These are phyloP conservation scores for Cladosporium sp. DNA, from an alignment of 2,329 filamentous ascomycete genomes.

Conservation along the genomic window DNA sequence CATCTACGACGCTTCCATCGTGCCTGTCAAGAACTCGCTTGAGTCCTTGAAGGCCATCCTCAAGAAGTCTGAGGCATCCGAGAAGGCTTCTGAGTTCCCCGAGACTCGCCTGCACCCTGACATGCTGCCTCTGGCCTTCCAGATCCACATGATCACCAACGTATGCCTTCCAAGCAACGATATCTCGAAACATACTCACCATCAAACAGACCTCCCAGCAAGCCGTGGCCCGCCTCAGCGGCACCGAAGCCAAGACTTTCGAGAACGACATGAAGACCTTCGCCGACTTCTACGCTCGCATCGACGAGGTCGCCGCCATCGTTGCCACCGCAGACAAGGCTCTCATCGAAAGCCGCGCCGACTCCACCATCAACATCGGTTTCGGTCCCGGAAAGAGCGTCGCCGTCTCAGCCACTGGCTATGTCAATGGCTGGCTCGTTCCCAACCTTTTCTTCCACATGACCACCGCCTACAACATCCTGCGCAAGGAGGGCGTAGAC, in stretches of 20 bases:
- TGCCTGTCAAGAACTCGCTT: conserved; percentile 8
- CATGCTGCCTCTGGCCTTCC: conserved; percentile 10
- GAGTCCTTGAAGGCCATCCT: conserved; percentile 10
- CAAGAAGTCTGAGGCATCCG: conserved; percentile 5
- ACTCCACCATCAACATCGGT: conserved; percentile 11
- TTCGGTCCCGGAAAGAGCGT: conserved; percentile 10
- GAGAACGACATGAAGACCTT: conserved; percentile 48
- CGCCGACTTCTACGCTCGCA: conserved; percentile 45
- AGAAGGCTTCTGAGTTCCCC: conserved; percentile 1
- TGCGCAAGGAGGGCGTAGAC: conserved; percentile 57
- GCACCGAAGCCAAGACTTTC: conserved; percentile 2
- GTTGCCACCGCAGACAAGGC: conserved; percentile 42
- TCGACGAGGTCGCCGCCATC: conserved; percentile 45
- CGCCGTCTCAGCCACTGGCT: conserved; percentile 43
- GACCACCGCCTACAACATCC: conserved; percentile 56
- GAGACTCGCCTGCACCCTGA: conserved; percentile 6
- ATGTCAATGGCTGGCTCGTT: conserved; percentile 46
- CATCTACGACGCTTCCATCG: conserved; percentile 9
- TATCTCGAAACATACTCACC: not conserved
- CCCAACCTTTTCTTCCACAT: conserved; percentile 65
- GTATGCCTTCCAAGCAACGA: not conserved
- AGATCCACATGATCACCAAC: conserved; percentile 13
- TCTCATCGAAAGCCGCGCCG: conserved; percentile 42
- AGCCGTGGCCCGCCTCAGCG: conserved; percentile 6
- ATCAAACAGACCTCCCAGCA: not conserved